Evolutionary conservation across 2,329 filamentous ascomycete species (phyloP).

Genomic region (Pyrenophora teres): DNA sequence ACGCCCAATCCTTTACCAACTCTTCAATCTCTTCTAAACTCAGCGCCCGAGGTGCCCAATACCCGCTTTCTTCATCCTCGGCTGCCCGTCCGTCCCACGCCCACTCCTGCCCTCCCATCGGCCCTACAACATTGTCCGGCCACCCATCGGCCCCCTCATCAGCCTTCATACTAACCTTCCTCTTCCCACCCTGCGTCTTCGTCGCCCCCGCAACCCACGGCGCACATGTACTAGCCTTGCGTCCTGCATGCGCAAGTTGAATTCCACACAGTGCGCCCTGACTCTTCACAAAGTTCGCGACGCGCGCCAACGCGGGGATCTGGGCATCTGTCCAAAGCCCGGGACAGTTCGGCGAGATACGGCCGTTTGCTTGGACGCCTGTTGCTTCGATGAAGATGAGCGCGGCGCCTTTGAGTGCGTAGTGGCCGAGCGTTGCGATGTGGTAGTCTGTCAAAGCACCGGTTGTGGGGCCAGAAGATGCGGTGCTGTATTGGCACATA

Average conservation of each 20-base stretch:
- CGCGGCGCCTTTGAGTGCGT: slow-evolving; percentile 45
- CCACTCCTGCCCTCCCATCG: slow-evolving; percentile 47
- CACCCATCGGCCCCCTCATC: slow-evolving; percentile 39
- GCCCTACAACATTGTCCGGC: slow-evolving; percentile 43
- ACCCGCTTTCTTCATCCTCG: slow-evolving; percentile 39
- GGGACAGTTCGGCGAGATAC: slow-evolving; percentile 45
- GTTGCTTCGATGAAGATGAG: slow-evolving; percentile 47
- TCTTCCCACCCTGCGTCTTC: slow-evolving; percentile 24
- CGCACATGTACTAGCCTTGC: slow-evolving; percentile 42
- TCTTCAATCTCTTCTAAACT: slow-evolving; percentile 47
- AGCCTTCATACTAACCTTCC: slow-evolving; percentile 37
- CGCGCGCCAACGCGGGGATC: slow-evolving; percentile 39
- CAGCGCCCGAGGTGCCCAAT: slow-evolving; percentile 46
- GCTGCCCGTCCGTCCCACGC: slow-evolving; percentile 46
- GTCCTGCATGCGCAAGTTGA: slow-evolving; percentile 45
- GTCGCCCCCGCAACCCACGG: slow-evolving; percentile 34
- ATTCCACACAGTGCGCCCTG: slow-evolving; percentile 40
- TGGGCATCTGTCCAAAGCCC: slow-evolving; percentile 46
- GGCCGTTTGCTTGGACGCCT: slow-evolving; percentile 42
- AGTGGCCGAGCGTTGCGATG: slow-evolving; percentile 46
- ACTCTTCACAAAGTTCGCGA: slow-evolving; percentile 44
- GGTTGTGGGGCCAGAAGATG: slow-evolving; percentile 41
- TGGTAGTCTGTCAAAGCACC: slow-evolving; percentile 48
- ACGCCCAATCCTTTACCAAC: slow-evolving; percentile 48
- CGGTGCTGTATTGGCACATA: slow-evolving; percentile 47